Percentiles rank a stretch among this genome's conserved stretches.
Conservation (phyloP, 805 yeast species). For the Babjeviella inositovora region DNA sequence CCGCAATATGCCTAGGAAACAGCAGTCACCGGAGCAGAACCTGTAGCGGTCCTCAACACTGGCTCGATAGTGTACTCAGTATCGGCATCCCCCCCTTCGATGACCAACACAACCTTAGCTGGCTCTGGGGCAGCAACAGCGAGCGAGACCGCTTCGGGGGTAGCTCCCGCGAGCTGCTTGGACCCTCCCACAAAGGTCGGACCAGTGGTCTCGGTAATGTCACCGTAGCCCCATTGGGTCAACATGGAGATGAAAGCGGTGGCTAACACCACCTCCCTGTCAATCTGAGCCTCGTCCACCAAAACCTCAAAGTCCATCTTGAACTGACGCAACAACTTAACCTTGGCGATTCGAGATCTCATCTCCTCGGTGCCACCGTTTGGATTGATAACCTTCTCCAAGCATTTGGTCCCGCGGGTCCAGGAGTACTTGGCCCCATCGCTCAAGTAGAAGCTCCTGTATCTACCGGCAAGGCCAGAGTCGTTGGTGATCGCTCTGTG, state of each 20-base stretch:
- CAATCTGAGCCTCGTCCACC: slow-evolving; percentile 28
- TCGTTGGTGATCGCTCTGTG: slow-evolving; percentile 24
- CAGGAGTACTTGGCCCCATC: slow-evolving; percentile 42
- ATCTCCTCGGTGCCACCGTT: slow-evolving; percentile 39
- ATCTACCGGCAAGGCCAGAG: slow-evolving; percentile 18
- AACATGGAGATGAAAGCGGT: slow-evolving; percentile 47
- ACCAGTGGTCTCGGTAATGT: slow-evolving; percentile 33
- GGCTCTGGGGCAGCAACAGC: neutral
- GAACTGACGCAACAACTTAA: slow-evolving; percentile 38
- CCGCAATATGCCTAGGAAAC: too few relatives aligned
- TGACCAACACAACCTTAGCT: slow-evolving; percentile 2
- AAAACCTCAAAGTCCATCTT: slow-evolving; percentile 42
- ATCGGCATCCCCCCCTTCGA: slow-evolving; percentile 3
- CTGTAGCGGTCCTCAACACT: too few relatives aligned
- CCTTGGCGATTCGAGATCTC: slow-evolving; percentile 36
- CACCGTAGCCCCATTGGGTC: slow-evolving; percentile 53
- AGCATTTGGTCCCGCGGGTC: slow-evolving; percentile 31
- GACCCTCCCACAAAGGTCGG: slow-evolving; percentile 18
- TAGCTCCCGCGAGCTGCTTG: slow-evolving; percentile 2
- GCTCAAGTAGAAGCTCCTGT: slow-evolving; percentile 27
- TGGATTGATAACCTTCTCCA: slow-evolving; percentile 37
- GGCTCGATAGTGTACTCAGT: slow-evolving; percentile 1
- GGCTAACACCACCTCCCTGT: slow-evolving; percentile 35
- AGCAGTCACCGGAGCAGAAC: too few relatives aligned
- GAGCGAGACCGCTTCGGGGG: neutral